Conservation (phyloP, 2,329 filamentous ascomycete genomes). For the Exophiala alcalophila region DNA sequence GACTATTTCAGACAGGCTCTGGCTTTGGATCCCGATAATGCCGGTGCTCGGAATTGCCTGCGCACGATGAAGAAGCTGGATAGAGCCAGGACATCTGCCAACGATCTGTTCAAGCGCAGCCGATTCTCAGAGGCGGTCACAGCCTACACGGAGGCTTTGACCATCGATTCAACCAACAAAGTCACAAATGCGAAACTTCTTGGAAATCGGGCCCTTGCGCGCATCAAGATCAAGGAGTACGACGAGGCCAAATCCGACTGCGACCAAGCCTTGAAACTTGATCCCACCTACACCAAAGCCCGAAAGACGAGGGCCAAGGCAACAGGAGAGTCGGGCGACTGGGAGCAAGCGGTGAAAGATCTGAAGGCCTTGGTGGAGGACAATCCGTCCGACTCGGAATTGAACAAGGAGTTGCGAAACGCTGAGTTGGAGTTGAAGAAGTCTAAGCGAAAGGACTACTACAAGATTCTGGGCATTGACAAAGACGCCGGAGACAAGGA, state of each 20-base stretch:
- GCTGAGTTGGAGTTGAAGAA: slow-evolving; percentile 97
- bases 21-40: slow-evolving; percentile 87
- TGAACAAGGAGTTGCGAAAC: slow-evolving; percentile 79
- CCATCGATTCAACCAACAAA: slow-evolving; percentile 83
- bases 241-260: slow-evolving; percentile 80
- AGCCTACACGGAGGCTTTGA: slow-evolving; percentile 77
- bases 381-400: slow-evolving; percentile 75
- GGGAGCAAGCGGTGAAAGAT: slow-evolving; percentile 87
- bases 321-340: slow-evolving; percentile 76
- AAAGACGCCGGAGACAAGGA: slow-evolving; percentile 81
- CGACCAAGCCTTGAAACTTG: slow-evolving; percentile 75
- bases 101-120: slow-evolving; percentile 81
- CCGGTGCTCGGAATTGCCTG: slow-evolving; percentile 81
- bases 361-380: slow-evolving; percentile 82
- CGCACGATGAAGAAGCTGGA: slow-evolving; percentile 88
- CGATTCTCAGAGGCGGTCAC: slow-evolving; percentile 77
- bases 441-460: slow-evolving; percentile 95
- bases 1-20: slow-evolving; percentile 89
- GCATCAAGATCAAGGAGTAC: slow-evolving; percentile 75
- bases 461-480: slow-evolving; percentile 87
- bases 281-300: slow-evolving; percentile 83
- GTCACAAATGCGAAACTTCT: slow-evolving; percentile 92
- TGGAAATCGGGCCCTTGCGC: slow-evolving; percentile 86
- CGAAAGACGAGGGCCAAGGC: slow-evolving; percentile 93
- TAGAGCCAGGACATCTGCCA: slow-evolving; percentile 90